Percentiles rank a stretch among this genome's conserved stretches.
Evolutionary conservation across 1,284 basidiomycete species (phyloP).

Genomic region (Tilletiopsis washingtonensis): DNA sequence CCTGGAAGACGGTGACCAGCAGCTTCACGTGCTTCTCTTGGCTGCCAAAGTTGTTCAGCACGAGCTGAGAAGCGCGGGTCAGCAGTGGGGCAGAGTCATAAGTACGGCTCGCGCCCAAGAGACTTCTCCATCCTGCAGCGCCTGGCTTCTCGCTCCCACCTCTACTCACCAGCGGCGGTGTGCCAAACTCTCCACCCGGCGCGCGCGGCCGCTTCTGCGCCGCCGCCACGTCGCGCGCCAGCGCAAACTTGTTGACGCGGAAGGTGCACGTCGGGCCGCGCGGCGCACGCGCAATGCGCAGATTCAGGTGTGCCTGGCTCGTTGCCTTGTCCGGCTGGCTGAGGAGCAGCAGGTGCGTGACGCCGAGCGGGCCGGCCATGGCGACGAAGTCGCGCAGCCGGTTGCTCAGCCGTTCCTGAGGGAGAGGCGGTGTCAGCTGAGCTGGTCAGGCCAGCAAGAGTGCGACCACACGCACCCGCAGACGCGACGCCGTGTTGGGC

Average conservation of each 20-base stretch:
- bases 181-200: conserved; percentile 71
- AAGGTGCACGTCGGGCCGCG: conserved; percentile 91
- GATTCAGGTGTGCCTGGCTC: conserved; percentile 66
- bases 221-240: conserved; percentile 72
- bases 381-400: conserved; percentile 89
- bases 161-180: conserved; percentile 66
- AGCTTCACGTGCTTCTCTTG: conserved; percentile 60
- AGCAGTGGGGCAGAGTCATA: too few relatives aligned
- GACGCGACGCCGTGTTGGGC: conserved; percentile 86
- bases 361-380: conserved; percentile 81
- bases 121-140: too few relatives aligned
- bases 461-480: conserved; percentile 49
- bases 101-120: too few relatives aligned
- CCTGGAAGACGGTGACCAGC: conserved; percentile 74
- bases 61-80: conserved; percentile 56
- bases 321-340: conserved; percentile 33
- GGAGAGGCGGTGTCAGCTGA: not conserved
- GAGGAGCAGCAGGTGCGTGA: conserved; percentile 88
- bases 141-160: not conserved
- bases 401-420: conserved; percentile 79
- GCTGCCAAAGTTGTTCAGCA: conserved; percentile 63
- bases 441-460: not conserved
- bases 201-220: conserved; percentile 63
- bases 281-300: conserved; percentile 82
- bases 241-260: conserved; percentile 80